Evolutionary conservation across 116 monocot genomes (phyloP), one percentile per base, ranked within the genome.

Genomic region (Zostera marina): DNA sequence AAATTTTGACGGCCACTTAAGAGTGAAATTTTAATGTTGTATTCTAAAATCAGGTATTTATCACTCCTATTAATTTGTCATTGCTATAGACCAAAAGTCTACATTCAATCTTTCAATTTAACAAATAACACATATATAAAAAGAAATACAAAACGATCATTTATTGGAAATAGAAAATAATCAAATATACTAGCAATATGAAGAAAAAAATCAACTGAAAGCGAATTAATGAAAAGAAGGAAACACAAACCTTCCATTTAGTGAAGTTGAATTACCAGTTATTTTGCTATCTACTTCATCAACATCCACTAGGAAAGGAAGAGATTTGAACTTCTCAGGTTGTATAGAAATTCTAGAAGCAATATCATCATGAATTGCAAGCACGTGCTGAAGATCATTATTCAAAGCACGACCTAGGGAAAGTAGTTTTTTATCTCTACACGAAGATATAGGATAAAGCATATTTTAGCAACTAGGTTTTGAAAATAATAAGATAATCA

Each of bases 351-450:
- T 79, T 54, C 99, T 91, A 56, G 99, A 72, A 62, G 91, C 79
- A 65, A 91, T 83, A 15, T 83, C 81, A 75, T 91, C 91, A 72
- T 91, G 87, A 66, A 91, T 99, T 52, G 79, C 84, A 45, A 99
- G 67, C 15, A 91, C 77, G 42, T 79, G 77, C 65, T 99, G 87
- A 66, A 99, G 66, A 63, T 99, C 91, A 81, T 99, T 87, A 81
- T 99, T 99, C 58, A 99, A 62, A n/a, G 79, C 54, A 63, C 91
- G 74, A 56, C 99, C 91, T 65, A 70, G 75, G 17, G 66, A 47
- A 54, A 99, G 84, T 44, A 87, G 69, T 22, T 86, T 81, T 45
- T 99, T 91, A 61, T 99, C 83, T 68, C 99, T 99, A 53, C 13
- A 55, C n/a, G 45, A 56, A 54, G 23, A 22, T 49, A 58, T 14